A percentile compares a stretch with the other conserved stretches of the same genome.
These are phyloP conservation scores for Crithidia fasciculata DNA, from an alignment of 208 protist genomes.

Conservation along the genomic window DNA sequence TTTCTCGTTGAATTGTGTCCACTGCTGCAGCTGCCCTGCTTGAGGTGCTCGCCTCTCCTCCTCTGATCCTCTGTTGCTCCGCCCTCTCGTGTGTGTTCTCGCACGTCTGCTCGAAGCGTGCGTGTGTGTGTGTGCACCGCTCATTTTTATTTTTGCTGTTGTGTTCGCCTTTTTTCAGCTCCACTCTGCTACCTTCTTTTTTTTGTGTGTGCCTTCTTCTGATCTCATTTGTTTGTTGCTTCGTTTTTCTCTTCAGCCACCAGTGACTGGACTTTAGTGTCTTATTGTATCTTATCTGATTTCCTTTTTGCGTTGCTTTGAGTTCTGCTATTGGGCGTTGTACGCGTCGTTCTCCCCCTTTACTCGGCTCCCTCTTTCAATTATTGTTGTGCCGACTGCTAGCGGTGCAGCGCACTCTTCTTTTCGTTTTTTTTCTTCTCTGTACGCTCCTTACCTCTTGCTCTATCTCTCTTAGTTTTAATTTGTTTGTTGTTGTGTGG, in stretches of 20 bases:
- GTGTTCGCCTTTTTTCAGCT: not conserved
- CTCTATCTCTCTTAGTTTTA: constrained; percentile 2
- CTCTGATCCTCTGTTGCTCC: not conserved
- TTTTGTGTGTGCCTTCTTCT: not conserved
- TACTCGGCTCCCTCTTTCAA: not conserved
- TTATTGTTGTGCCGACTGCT: not conserved
- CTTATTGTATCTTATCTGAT: not conserved
- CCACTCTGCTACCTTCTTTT: not conserved
- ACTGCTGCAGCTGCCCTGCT: no score
- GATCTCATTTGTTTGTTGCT: not conserved
- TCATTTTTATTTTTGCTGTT: not conserved
- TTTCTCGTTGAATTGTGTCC: not conserved
- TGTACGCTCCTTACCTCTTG: not conserved
- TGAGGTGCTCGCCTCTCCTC: not conserved
- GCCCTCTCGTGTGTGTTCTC: not conserved
- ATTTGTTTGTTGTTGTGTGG: not conserved
- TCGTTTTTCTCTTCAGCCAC: not conserved
- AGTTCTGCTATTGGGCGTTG: no score
- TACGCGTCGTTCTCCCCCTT: no score
- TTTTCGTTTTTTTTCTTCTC: not conserved
- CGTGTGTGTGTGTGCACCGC: no score
- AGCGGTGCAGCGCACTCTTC: no score
- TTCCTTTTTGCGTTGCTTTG: not conserved
- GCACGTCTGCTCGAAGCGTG: no score
- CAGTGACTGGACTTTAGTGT: not conserved